Evolutionary conservation across 495 filamentous ascomycete genomes (phyloP).

Genomic region (Aspergillus ostianus): DNA sequence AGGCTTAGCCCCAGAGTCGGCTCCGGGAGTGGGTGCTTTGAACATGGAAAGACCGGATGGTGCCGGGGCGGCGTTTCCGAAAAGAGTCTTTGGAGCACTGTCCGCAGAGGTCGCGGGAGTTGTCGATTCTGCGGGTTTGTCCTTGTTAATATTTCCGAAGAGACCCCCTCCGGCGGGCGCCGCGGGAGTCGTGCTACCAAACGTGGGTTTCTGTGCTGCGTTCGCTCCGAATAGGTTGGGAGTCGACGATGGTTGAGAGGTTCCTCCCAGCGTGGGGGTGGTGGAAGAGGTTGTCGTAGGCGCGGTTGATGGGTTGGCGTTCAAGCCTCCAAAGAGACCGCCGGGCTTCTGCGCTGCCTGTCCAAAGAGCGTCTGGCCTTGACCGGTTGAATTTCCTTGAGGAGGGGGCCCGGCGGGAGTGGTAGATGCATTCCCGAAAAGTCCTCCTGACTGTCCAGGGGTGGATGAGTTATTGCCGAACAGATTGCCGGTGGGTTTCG

Average conservation of each 20-base stretch:
- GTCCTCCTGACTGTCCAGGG: slow-evolving; percentile 35
- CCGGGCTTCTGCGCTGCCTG: slow-evolving; percentile 33
- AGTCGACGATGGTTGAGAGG: slow-evolving; percentile 29
- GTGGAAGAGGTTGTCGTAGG: slow-evolving; percentile 25
- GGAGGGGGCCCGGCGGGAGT: slow-evolving; percentile 66
- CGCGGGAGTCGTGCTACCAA: slow-evolving; percentile 29
- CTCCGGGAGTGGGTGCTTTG: slow-evolving; percentile 30
- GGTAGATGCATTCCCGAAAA: slow-evolving; percentile 52
- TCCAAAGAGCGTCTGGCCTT: slow-evolving; percentile 29
- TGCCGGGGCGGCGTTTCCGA: slow-evolving; percentile 26
- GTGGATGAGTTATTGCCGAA: slow-evolving; percentile 43
- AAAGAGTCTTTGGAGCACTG: slow-evolving; percentile 27
- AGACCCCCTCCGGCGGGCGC: slow-evolving; percentile 30
- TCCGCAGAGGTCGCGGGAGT: slow-evolving; percentile 33
- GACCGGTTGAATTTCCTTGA: slow-evolving; percentile 26
- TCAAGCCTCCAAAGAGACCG: slow-evolving; percentile 33
- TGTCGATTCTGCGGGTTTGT: slow-evolving; percentile 41
- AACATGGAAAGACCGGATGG: slow-evolving; percentile 36
- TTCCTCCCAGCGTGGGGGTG: slow-evolving; percentile 22
- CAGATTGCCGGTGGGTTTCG: slow-evolving; percentile 27
- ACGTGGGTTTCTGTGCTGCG: slow-evolving; percentile 29
- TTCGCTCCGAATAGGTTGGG: slow-evolving; percentile 29
- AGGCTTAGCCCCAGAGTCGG: slow-evolving; percentile 30
- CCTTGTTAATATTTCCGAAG: slow-evolving; percentile 37
- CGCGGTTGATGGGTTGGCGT: slow-evolving; percentile 19